Evolutionary conservation across 169 alveolate species (phyloP).

Genomic region (Toxoplasma gondii): DNA sequence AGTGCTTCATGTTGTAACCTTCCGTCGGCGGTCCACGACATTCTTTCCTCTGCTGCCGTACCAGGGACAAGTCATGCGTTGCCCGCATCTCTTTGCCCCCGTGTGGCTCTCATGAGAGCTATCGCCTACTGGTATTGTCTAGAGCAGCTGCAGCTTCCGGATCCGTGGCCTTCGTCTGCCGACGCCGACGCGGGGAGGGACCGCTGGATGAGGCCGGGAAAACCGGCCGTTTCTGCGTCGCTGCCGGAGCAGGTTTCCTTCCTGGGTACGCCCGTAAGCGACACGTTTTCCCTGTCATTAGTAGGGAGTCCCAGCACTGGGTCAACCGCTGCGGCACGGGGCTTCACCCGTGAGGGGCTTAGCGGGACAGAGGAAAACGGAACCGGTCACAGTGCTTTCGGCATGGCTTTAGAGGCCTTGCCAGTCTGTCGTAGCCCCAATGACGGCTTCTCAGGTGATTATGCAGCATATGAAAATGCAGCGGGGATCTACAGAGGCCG

Average conservation of each 20-base stretch:
- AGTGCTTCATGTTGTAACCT: not conserved
- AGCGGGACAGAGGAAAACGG: not conserved
- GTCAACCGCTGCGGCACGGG: not conserved
- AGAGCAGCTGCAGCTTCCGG: conserved; percentile 20
- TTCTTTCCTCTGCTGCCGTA: not conserved
- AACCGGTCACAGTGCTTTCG: not conserved
- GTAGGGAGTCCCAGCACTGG: not conserved
- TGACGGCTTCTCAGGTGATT: not conserved
- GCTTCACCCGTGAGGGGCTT: not conserved
- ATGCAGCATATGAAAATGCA: not conserved
- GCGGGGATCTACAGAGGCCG: not conserved
- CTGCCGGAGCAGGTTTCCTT: not conserved
- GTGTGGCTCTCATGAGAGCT: not conserved
- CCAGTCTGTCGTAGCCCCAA: not conserved
- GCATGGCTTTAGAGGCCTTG: not conserved
- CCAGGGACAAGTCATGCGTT: not conserved
- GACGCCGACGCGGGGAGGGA: not conserved
- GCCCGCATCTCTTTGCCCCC: conserved; percentile 1
- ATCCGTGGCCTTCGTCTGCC: not conserved
- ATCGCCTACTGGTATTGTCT: conserved; percentile 30
- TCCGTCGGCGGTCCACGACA: not conserved
- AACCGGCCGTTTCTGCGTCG: not conserved
- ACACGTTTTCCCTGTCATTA: not conserved
- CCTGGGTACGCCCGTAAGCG: not conserved
- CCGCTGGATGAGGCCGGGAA: not conserved